Base-by-base conservation (phyloP, 495 filamentous ascomycete genomes). In the Aspergillus conjunctus region DNA sequence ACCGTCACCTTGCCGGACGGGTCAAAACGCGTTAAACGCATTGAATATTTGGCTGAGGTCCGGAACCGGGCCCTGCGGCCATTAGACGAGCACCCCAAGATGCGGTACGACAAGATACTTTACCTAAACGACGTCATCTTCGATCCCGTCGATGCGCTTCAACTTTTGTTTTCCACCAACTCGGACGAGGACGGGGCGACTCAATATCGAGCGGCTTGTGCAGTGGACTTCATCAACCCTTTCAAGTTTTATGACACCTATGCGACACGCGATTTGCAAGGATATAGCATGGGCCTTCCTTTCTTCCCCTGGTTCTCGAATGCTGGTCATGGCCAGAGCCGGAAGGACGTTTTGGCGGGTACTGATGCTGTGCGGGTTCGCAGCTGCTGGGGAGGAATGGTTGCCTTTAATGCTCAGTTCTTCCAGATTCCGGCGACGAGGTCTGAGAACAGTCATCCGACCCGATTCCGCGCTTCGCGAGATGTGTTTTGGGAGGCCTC, bases 171-270 rank as follows among this genome's bases (percentile, higher is more conserved):
- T 70, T 89, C 86, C 5, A 93, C 91, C 1, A 89, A 93, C 62
- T 80, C 80, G 14, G 69, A 77, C 9, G 77, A 80, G 7, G 54
- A 74, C 20, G 88, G 88, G 20, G 70, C 75, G n/a, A 68, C 87
- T 2, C 69, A 81, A 50, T 93, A 91, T 66, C 83, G 86, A n/a
- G 87, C 89, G n/a, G 90, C 88, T 2, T 94, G 91, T 65, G 90
- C 87, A 3, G 74, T 90, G 7, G 91, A 94, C 68, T 93, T 89
- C 61, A 84, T 87, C 67, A 87, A 86, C 51, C 83, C 87, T 0
- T 85, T 91, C 72, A 90, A 90, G 64, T 91, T 88, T 70, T 94
- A 94, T 67, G 91, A 94, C 72, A 87, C 88, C 3, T 92, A 88
- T 76, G 90, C 91, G 11, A 88, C 87, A 18, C 81, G 91, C 4